Evolutionary conservation across 78 protist genomes (phyloP).

Genomic region (Acrasis kona): DNA sequence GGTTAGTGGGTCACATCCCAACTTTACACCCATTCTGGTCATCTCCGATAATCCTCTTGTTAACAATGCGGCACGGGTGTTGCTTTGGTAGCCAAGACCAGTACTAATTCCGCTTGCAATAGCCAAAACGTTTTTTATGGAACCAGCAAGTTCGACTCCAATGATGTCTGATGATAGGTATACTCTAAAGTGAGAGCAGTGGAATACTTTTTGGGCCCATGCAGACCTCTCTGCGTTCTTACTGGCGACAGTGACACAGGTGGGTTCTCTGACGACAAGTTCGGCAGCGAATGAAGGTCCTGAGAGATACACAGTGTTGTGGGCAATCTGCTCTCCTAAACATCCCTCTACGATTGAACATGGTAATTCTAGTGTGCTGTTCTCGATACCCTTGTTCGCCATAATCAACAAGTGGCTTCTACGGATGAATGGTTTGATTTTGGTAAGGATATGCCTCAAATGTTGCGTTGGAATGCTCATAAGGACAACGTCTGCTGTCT

Average conservation of each 20-base stretch:
- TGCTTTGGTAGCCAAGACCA: conserved; percentile 10
- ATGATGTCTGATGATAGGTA: conserved; percentile 19
- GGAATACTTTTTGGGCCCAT: conserved; percentile 1
- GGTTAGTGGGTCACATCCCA: background rate
- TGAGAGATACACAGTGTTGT: conserved; percentile 5
- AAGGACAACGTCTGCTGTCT: background rate
- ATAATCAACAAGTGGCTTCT: background rate
- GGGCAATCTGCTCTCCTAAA: conserved; percentile 12
- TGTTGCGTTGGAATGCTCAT: background rate
- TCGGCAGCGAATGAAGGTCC: conserved; percentile 41
- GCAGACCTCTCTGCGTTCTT: background rate
- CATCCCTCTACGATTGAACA: conserved; percentile 8
- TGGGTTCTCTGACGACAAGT: conserved; percentile 8
- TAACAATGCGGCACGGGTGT: conserved; percentile 33
- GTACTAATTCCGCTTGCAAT: conserved; percentile 24
- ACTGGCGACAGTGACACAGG: conserved; percentile 22
- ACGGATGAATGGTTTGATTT: background rate
- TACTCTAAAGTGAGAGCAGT: conserved; percentile 6
- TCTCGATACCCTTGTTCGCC: conserved; percentile 6
- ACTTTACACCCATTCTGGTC: background rate
- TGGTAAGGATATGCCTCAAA: background rate
- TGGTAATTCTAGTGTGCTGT: conserved; percentile 20
- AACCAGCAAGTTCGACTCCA: conserved; percentile 37
- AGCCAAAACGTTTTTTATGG: conserved; percentile 37
- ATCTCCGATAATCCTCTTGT: conserved; percentile 32